These are phyloP conservation scores for Clarireedia hainanense DNA, from an alignment of 2,329 filamentous ascomycete species.

Conservation along the genomic window DNA sequence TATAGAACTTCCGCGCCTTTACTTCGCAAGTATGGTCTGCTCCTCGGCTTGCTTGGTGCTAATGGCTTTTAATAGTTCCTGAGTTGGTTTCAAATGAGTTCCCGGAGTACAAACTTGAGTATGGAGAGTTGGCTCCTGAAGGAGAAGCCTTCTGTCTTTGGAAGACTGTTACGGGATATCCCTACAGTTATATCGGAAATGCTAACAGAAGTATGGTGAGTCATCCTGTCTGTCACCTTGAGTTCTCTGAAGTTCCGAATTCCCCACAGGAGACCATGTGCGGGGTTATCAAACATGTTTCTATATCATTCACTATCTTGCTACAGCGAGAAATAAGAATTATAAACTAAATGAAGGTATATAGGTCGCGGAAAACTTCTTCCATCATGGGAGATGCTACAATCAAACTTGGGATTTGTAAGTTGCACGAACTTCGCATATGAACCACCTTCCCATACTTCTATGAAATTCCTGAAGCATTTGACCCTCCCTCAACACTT, in stretches of 20 bases:
- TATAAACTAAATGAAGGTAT: slow-evolving; percentile 10
- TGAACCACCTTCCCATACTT: not conserved
- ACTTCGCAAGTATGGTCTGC: not conserved
- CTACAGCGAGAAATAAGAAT: not conserved
- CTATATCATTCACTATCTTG: slow-evolving; percentile 1
- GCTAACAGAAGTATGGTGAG: slow-evolving; percentile 32
- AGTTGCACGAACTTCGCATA: slow-evolving; percentile 29
- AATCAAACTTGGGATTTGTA: slow-evolving; percentile 69
- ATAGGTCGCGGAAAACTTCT: slow-evolving; percentile 27
- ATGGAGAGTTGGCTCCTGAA: slow-evolving; percentile 22
- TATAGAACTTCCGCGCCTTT: not conserved
- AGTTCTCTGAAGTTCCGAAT: not conserved
- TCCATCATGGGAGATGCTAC: slow-evolving; percentile 50
- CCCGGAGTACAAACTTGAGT: slow-evolving; percentile 12
- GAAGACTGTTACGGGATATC: slow-evolving; percentile 48
- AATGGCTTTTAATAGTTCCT: not conserved
- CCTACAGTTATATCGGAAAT: slow-evolving; percentile 49
- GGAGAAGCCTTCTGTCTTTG: slow-evolving; percentile 40
- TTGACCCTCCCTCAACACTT: not conserved
- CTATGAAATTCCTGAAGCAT: not conserved
- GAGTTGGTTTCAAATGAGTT: slow-evolving; percentile 8
- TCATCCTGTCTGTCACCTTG: not conserved
- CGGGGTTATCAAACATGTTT: not conserved
- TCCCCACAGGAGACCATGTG: not conserved
- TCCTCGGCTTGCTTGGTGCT: not conserved